Conservation (phyloP, 177 flowering plant species). For the Vitis hybrid region DNA sequence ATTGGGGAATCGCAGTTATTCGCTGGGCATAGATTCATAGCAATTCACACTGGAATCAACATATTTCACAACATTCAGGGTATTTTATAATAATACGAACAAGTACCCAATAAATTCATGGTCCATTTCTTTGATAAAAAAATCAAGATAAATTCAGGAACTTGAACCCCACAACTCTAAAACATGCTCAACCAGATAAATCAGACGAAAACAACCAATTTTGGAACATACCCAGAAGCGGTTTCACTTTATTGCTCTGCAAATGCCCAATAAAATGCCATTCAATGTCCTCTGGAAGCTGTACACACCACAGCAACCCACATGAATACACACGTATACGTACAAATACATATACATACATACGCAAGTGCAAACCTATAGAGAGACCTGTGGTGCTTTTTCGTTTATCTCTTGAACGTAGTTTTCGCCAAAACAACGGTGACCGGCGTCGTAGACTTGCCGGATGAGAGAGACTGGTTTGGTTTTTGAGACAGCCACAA, state of each 20-base stretch:
- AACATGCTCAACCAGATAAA: background rate
- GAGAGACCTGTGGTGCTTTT: slow-evolving; percentile 85
- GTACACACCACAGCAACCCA: slow-evolving; percentile 16
- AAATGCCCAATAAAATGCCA: slow-evolving; percentile 97
- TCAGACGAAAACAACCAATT: background rate
- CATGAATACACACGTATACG: no score
- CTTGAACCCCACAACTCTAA: no score
- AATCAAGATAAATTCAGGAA: no score
- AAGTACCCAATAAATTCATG: no score
- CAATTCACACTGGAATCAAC: no score
- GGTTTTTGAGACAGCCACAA: slow-evolving; percentile 88
- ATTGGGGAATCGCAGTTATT: no score
- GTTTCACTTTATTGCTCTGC: slow-evolving; percentile 95
- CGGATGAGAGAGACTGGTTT: slow-evolving; percentile 72
- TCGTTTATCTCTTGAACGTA: slow-evolving; percentile 90
- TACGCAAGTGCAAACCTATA: background rate
- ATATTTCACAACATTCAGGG: no score
- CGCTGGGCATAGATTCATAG: no score
- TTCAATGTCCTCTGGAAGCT: slow-evolving; percentile 93
- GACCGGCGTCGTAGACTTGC: slow-evolving; percentile 89
- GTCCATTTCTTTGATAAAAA: no score
- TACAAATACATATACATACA: no score
- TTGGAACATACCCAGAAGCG: slow-evolving; percentile 56
- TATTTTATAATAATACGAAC: no score
- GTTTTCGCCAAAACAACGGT: slow-evolving; percentile 88